Conservation (phyloP, 352 stramenopile genomes). For the Blastocystis sp. region DNA sequence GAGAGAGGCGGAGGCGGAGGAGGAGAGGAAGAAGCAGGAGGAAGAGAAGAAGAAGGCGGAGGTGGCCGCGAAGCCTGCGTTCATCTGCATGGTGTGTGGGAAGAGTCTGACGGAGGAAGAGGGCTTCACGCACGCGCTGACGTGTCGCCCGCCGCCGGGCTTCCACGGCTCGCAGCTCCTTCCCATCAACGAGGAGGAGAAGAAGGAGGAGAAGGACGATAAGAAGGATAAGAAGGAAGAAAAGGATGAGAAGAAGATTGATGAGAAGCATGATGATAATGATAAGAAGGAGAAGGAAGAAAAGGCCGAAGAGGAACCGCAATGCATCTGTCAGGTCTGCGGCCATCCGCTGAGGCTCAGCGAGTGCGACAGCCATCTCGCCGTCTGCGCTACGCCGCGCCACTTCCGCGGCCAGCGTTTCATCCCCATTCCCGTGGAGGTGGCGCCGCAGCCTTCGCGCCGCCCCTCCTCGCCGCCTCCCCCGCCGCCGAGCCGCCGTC, state of each 20-base stretch:
- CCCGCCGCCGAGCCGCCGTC: neutral
- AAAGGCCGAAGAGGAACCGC: neutral
- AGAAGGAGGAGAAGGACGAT: neutral
- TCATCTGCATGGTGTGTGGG: constrained; percentile 35
- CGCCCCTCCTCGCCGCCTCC: neutral
- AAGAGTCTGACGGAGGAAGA: constrained; percentile 5
- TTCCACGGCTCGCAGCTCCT: constrained; percentile 8
- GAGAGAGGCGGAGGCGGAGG: neutral
- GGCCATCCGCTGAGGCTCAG: neutral
- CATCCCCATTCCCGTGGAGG: neutral
- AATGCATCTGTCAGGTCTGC: constrained; percentile 25
- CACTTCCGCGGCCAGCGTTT: constrained; percentile 18
- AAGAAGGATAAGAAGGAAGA: neutral
- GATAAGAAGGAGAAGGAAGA: neutral
- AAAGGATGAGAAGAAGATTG: neutral
- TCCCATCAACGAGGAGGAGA: neutral
- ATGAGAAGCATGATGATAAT: neutral
- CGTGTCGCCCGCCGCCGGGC: neutral
- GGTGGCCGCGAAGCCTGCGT: neutral
- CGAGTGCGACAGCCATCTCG: neutral
- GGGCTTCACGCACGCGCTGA: neutral
- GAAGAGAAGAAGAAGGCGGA: neutral
- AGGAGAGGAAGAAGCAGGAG: neutral
- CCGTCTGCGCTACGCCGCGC: neutral
- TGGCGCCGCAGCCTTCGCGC: neutral